Evolutionary conservation across 1,139 yeast species (phyloP), one percentile per base, ranked within the genome.

Genomic region (Geotrichum phurueaensis): DNA sequence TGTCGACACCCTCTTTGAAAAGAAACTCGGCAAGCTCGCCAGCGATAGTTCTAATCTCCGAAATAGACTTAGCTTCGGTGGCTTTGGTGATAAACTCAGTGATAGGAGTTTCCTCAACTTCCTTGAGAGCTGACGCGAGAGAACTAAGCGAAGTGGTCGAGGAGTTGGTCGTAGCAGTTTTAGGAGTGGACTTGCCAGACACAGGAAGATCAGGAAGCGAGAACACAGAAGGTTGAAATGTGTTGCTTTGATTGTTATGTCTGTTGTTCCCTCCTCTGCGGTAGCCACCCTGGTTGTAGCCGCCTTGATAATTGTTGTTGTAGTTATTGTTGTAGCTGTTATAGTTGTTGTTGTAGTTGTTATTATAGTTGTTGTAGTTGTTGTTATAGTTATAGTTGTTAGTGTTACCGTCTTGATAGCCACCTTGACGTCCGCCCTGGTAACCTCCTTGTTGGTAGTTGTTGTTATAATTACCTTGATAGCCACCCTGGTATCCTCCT

Each of bases 91-190:
- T 77, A 63, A 80, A 74, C 45, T 82, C 85, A 56, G 86, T 81
- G 64, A 91, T 79, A 22, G 97, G 96, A n/a, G 87, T 77, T 54
- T 84, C 71, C 48, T 80, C 81, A 65, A 91, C 76, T 67, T 87
- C 88, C 63, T 81, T 80, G 70, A 90, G 78, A 10, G 94, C 88
- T n/a, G 88, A 81, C 63, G 83, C 83, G 63, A 91, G 77, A 10
- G 94, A 86, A 10, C 88, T 75, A 66, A 89, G 78, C 5, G 96
- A 89, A 12, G 92, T 81, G 25, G 90, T 79, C 2, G 89, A 84
- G 3, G 81, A 74, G 33, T 47, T 36, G 7, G 59, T 50, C 36
- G 56, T 59, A 10, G 48, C 27, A 39, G 47, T n/a, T n/a, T 39
- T 39, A 29, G 59, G 59, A 15, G 61, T 56, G 27, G 58, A 55